Conservation (phyloP, 2,329 filamentous ascomycete genomes). For the Ophiostoma ulmi region DNA sequence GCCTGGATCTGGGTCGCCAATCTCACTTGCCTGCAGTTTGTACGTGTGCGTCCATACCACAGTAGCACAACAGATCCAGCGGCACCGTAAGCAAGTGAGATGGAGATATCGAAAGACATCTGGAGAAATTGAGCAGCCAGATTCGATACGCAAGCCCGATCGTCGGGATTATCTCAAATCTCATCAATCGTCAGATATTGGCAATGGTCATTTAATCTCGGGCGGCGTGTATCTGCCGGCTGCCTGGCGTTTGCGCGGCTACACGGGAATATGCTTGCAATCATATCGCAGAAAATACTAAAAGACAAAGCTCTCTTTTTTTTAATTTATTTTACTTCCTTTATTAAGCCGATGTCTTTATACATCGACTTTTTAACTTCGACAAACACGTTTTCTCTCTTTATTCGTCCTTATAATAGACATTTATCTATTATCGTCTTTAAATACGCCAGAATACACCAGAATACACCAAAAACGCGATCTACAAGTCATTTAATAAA, state of each 20-base stretch:
- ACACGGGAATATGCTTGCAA: no score
- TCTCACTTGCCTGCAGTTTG: conserved; percentile 18
- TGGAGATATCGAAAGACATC: neutral
- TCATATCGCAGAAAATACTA: no score
- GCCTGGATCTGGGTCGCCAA: conserved; percentile 18
- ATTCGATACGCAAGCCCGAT: neutral
- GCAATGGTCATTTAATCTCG: neutral
- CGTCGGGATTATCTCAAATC: neutral
- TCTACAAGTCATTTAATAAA: no score
- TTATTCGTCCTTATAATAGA: no score
- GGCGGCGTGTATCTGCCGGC: neutral
- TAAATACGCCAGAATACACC: no score
- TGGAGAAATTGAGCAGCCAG: neutral
- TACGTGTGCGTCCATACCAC: neutral
- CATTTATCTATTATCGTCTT: no score
- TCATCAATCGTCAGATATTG: neutral
- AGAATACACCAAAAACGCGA: no score
- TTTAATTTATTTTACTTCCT: no score
- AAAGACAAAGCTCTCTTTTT: no score
- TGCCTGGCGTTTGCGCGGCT: neutral
- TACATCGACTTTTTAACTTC: no score
- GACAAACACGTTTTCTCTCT: no score
- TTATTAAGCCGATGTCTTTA: no score
- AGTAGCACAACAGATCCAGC: neutral
- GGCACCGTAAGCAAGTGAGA: neutral